Evolutionary conservation across 179 eudicot species (phyloP).

Genomic region (Patellifolia procumbens): DNA sequence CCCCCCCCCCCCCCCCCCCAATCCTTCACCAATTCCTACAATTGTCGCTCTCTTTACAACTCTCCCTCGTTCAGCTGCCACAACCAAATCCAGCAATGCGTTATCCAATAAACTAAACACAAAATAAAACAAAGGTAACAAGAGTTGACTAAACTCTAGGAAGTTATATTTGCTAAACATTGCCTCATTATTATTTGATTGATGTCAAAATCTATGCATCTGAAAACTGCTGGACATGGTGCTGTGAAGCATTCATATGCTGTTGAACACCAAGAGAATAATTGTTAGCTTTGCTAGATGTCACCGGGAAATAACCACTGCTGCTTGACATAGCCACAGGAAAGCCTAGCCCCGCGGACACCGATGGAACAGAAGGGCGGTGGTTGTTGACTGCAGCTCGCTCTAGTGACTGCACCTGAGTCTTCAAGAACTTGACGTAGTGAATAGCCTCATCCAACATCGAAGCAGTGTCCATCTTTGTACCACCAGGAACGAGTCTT

Average conservation of each 20-base stretch:
- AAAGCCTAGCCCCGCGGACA: conserved; percentile 40
- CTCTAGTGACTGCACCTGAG: conserved; percentile 78
- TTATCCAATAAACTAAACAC: too few species aligned
- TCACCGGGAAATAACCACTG: conserved; percentile 17
- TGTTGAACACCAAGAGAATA: not conserved
- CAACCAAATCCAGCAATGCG: too few species aligned
- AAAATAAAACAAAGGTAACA: too few species aligned
- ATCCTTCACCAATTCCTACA: too few species aligned
- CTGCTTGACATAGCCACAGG: conserved; percentile 16
- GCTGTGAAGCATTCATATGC: not conserved
- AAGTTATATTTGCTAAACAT: too few species aligned
- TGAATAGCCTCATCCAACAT: conserved; percentile 96
- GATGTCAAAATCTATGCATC: conserved; percentile 7
- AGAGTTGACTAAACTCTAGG: too few species aligned
- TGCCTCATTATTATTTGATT: not conserved
- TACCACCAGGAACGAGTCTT: conserved; percentile 92
- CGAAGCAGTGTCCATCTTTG: conserved; percentile 95
- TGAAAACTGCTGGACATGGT: conserved; percentile 24
- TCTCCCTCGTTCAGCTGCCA: too few species aligned
- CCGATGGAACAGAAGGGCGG: conserved; percentile 39
- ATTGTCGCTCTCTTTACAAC: too few species aligned
- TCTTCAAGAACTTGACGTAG: conserved; percentile 83
- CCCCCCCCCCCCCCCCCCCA: too few species aligned
- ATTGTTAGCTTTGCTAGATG: not conserved
- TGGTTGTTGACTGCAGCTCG: conserved; percentile 39